A percentile compares a stretch with the other conserved stretches of the same genome.
These are phyloP conservation scores for Globisporangium okanoganense DNA, from an alignment of 352 stramenopile species.

Conservation along the genomic window DNA sequence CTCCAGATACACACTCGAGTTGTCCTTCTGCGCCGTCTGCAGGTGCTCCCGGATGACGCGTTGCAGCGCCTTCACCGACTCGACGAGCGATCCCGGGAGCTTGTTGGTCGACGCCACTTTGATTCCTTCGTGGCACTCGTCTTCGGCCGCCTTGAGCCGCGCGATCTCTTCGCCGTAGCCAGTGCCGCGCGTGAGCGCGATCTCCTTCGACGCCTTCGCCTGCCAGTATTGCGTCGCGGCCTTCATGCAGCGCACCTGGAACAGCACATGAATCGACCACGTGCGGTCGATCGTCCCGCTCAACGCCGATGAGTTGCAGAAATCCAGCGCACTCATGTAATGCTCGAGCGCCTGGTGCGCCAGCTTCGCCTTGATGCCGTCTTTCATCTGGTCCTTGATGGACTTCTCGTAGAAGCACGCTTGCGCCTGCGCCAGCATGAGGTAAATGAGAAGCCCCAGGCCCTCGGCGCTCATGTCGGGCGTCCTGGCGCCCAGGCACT, in stretches of 20 bases:
- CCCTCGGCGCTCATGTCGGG: constrained; percentile 64
- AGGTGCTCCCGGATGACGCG: constrained; percentile 54
- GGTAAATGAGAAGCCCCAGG: constrained; percentile 56
- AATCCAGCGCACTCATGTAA: constrained; percentile 54
- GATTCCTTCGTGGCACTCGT: constrained; percentile 50
- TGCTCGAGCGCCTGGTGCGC: constrained; percentile 73
- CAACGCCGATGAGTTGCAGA: constrained; percentile 48
- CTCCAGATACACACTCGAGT: constrained; percentile 78
- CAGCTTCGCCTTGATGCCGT: constrained; percentile 80
- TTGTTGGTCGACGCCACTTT: constrained; percentile 61
- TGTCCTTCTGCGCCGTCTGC: constrained; percentile 66
- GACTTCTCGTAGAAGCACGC: constrained; percentile 92
- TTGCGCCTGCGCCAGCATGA: constrained; percentile 85
- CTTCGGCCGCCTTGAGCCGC: constrained; percentile 46
- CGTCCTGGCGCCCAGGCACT: constrained; percentile 36
- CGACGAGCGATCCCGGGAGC: constrained; percentile 44
- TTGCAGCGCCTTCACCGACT: constrained; percentile 56
- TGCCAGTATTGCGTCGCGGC: constrained; percentile 79
- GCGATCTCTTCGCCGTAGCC: constrained; percentile 81
- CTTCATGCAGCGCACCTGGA: constrained; percentile 69
- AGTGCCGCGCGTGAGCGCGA: constrained; percentile 40
- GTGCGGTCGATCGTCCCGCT: constrained; percentile 51
- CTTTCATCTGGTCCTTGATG: constrained; percentile 86
- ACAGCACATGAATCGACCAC: constrained; percentile 62
- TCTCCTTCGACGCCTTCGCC: constrained; percentile 56